Base-by-base conservation (phyloP, 768 basidiomycete genomes). In the Lactifluus hygrophoroides region DNA sequence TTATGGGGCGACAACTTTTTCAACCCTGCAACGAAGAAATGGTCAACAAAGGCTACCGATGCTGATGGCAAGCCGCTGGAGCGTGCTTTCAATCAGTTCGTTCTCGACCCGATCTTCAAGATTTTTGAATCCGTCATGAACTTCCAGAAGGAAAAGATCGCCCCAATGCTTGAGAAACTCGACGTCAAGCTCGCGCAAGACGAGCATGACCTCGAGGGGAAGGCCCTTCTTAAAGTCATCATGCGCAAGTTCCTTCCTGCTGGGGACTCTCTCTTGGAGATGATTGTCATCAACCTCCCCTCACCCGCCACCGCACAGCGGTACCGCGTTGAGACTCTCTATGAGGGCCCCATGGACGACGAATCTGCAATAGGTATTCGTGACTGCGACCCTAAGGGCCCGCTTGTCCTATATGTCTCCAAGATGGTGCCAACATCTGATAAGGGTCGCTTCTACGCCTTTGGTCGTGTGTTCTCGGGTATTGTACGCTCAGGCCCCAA, bases 381-480 rank as follows among this genome's bases (percentile, higher is more conserved):
- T 53, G 94, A 98, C 73, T 99, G 96, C 72, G 91, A 98, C 76
- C 88, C 96, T 72, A 87, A 85, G 45, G 96, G 86, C 52, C 96
- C 96, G 64, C 88, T 99, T 62, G 94, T 98, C 70, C 83, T 95
- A 64, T 99, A 99, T 76, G 80, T 99, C 76, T 98, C 96, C 66
- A 98, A 98, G 85, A 98, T 99, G 96, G 96, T 98, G 68, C 96
- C 96, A 63, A 97, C 96, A 42, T 96, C 96, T 66, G 96, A 99
- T 75, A 98, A 98, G 78, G 96, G 96, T 69, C 94, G 96, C 61
- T 99, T 98, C 89, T 98, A 98, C 75, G 96, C 96, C 61, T 99
- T 99, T 74, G 96, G 96, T 75, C 96, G 96, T 82, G 87, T 99
- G 78, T 99, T 99, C 83, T 90, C 96, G 63, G 96, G 96, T 70